Evolutionary conservation across 345 rosid genomes (phyloP).

Genomic region (Aquilaria malaccensis): DNA sequence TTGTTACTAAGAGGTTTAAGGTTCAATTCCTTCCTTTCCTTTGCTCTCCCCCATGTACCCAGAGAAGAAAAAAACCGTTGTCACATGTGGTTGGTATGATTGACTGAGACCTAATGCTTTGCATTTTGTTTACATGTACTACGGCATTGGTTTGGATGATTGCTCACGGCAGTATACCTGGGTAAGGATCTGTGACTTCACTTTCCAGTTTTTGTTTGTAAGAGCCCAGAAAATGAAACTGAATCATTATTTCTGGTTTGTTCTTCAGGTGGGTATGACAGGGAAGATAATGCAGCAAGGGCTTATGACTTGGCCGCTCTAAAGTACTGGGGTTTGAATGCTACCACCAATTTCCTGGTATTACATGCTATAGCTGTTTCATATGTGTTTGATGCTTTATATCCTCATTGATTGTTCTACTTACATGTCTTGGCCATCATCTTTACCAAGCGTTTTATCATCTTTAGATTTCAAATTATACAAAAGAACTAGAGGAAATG

Average conservation of each 20-base stretch:
- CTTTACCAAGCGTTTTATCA: background rate
- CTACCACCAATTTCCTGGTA: conserved; percentile 90
- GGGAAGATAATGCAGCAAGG: conserved; percentile 95
- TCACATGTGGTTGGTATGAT: no score
- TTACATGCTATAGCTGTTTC: background rate
- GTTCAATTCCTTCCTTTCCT: no score
- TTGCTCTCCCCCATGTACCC: no score
- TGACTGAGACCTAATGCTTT: conserved; percentile 7
- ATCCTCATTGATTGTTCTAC: background rate
- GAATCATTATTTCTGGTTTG: conserved; percentile 6
- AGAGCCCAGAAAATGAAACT: background rate
- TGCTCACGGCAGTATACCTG: conserved; percentile 58
- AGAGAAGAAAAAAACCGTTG: no score
- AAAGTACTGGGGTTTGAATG: conserved; percentile 90
- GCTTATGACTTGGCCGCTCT: conserved; percentile 93
- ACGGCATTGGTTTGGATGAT: conserved; percentile 16
- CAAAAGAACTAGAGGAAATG: conserved; percentile 90
- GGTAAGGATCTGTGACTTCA: conserved; percentile 33
- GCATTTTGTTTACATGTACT: conserved; percentile 12
- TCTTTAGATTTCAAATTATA: conserved; percentile 61
- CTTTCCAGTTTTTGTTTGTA: background rate
- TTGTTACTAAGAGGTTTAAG: no score
- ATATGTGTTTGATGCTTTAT: background rate
- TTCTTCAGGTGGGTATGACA: conserved; percentile 79
- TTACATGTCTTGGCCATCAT: background rate